These are phyloP conservation scores for Globisporangium recalcitrans DNA, from an alignment of 352 stramenopile species.

Conservation along the genomic window DNA sequence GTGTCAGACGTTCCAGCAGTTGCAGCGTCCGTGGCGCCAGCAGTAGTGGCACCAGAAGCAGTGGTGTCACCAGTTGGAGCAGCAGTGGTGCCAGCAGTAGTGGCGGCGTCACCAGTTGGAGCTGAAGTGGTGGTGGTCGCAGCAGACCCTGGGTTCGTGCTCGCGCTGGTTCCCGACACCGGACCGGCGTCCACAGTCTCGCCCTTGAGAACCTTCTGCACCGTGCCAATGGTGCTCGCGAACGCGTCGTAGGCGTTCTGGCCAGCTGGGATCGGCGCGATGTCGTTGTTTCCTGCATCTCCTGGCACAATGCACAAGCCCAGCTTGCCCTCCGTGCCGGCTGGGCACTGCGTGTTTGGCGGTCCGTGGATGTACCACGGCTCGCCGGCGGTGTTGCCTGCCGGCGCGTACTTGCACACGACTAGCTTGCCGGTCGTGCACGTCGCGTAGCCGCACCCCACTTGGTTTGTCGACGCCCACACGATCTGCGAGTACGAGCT, in stretches of 20 bases:
- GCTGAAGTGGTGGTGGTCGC: neutral
- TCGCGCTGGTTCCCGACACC: slow-evolving; percentile 10
- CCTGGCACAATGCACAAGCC: slow-evolving; percentile 52
- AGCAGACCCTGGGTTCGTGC: slow-evolving; percentile 10
- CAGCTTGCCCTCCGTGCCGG: slow-evolving; percentile 32
- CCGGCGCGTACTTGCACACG: slow-evolving; percentile 56
- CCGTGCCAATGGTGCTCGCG: slow-evolving; percentile 41
- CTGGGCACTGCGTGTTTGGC: slow-evolving; percentile 41
- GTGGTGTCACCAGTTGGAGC: neutral
- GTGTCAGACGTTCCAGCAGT: neutral
- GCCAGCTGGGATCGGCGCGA: slow-evolving; percentile 47
- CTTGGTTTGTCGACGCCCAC: slow-evolving; percentile 52
- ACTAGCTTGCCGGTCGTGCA: slow-evolving; percentile 39
- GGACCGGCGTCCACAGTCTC: slow-evolving; percentile 21
- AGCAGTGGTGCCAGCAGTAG: neutral
- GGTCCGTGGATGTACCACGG: slow-evolving; percentile 60
- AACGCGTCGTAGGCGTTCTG: slow-evolving; percentile 60
- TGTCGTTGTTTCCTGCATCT: slow-evolving; percentile 40
- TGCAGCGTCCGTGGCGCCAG: neutral
- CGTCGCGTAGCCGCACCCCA: slow-evolving; percentile 52
- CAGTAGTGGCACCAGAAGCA: neutral
- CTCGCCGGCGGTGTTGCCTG: slow-evolving; percentile 43
- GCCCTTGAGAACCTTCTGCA: slow-evolving; percentile 45
- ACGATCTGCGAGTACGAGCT: slow-evolving; percentile 76
- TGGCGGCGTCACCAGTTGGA: neutral